phyloP scores from a whole-genome alignment of 441 rosid genomes.

The Populus hybrid region DNA sequence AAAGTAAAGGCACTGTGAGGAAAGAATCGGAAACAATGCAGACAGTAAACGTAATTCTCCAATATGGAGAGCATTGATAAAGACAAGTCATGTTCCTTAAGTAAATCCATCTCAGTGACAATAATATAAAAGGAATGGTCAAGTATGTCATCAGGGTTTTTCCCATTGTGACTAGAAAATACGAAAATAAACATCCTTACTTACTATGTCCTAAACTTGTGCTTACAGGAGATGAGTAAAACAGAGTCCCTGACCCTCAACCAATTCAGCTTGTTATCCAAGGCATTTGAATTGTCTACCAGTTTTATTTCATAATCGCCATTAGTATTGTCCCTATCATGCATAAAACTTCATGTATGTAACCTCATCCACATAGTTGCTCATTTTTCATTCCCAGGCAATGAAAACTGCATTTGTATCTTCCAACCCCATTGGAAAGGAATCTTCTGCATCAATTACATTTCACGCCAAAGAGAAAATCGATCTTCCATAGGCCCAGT shows the following conservation, averaged over 20 bases:
- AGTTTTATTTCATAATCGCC: too few species aligned
- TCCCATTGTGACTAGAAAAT: background rate
- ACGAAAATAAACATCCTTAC: background rate
- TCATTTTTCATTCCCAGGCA: background rate
- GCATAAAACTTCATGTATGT: background rate
- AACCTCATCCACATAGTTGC: background rate
- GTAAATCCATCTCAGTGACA: background rate
- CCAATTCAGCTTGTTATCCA: background rate
- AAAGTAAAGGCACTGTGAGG: background rate
- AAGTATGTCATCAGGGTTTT: background rate
- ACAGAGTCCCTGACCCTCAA: background rate
- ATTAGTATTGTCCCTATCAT: background rate
- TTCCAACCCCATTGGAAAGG: background rate
- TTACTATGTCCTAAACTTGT: background rate
- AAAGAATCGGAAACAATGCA: background rate
- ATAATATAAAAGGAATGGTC: too few species aligned
- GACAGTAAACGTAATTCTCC: background rate
- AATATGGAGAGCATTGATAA: background rate
- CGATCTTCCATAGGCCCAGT: too few species aligned
- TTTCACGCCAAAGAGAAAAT: too few species aligned
- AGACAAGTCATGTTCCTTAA: background rate
- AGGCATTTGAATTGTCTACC: too few species aligned
- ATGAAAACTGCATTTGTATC: background rate
- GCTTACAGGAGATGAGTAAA: background rate
- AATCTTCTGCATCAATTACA: too few species aligned